Conservation (phyloP, 177 flowering plant genomes). For the Telopea speciosissima region DNA sequence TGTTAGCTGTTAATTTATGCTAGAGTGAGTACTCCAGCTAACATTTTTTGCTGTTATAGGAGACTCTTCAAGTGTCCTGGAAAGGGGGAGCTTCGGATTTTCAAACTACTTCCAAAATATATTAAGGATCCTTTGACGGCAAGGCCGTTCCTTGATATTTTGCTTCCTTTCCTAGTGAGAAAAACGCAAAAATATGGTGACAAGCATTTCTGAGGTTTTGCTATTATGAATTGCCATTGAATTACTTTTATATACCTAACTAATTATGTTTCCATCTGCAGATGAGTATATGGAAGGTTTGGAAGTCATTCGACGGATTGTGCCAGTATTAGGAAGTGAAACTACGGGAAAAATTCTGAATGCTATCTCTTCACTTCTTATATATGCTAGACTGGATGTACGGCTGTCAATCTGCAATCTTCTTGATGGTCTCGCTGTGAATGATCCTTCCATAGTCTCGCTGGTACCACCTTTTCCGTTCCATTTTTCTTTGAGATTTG, state of each 20-base stretch:
- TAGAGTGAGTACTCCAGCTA: background rate
- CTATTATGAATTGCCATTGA: background rate
- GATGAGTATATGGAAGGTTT: slow-evolving; percentile 50
- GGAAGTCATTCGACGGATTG: slow-evolving; percentile 46
- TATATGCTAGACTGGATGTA: slow-evolving; percentile 40
- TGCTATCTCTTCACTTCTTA: slow-evolving; percentile 57
- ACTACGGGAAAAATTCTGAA: slow-evolving; percentile 38
- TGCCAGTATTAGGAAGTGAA: slow-evolving; percentile 37
- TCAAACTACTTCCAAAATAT: slow-evolving; percentile 53
- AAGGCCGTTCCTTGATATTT: slow-evolving; percentile 49
- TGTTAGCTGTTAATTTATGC: background rate
- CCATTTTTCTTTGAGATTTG: background rate
- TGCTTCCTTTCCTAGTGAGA: slow-evolving; percentile 51
- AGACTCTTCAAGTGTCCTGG: slow-evolving; percentile 43
- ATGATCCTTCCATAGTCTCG: slow-evolving; percentile 44
- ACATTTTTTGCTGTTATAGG: slow-evolving; percentile 30
- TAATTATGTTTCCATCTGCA: slow-evolving; percentile 22
- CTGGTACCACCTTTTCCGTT: slow-evolving; percentile 38
- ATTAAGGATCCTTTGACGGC: slow-evolving; percentile 48
- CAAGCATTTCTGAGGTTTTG: slow-evolving; percentile 4
- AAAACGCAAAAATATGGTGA: slow-evolving; percentile 47
- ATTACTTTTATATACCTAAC: background rate
- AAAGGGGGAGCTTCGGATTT: slow-evolving; percentile 47
- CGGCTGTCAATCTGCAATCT: slow-evolving; percentile 58
- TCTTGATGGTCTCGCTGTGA: slow-evolving; percentile 46